phyloP scores from a whole-genome alignment of 306 rosid genomes.

The Calophaca sinica region DNA sequence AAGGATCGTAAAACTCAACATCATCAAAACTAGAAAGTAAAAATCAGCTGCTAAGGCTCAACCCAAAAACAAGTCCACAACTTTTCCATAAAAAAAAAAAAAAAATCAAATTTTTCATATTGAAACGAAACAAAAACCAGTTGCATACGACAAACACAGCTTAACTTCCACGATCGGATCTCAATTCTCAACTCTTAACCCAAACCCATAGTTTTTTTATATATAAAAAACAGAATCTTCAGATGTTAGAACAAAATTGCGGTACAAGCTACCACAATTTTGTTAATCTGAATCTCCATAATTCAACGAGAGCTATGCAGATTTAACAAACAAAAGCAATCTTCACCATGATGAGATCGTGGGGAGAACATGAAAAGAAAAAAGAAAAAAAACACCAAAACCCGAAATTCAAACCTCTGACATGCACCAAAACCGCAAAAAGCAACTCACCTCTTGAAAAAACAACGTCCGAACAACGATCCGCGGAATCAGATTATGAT shows the following conservation, averaged over 20 bases:
- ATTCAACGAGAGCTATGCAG: constrained; percentile 44
- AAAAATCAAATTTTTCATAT: constrained; percentile 12
- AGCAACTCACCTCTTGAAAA: constrained; percentile 58
- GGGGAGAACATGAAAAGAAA: neutral
- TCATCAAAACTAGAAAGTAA: constrained; percentile 1
- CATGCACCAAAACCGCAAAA: constrained; percentile 35
- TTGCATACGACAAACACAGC: constrained; percentile 18
- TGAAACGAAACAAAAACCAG: constrained; percentile 34
- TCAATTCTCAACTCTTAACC: constrained; percentile 43
- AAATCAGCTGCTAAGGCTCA: constrained; percentile 9
- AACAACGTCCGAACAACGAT: constrained; percentile 50
- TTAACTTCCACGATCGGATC: constrained; percentile 51
- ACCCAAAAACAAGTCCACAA: constrained; percentile 17
- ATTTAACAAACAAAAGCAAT: constrained; percentile 28
- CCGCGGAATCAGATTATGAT: constrained; percentile 41
- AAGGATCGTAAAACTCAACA: constrained; percentile 40
- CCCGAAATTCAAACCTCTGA: constrained; percentile 43
- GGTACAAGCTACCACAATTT: constrained; percentile 26
- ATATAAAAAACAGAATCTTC: constrained; percentile 24
- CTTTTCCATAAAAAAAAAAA: neutral
- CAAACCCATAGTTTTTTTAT: constrained; percentile 23
- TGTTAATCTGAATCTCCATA: constrained; percentile 32
- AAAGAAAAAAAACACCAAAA: neutral
- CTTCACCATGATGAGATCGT: constrained; percentile 45
- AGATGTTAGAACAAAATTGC: constrained; percentile 32